Conservation (phyloP, 2,329 filamentous ascomycete species). For the Chrysoporthe puriensis region DNA sequence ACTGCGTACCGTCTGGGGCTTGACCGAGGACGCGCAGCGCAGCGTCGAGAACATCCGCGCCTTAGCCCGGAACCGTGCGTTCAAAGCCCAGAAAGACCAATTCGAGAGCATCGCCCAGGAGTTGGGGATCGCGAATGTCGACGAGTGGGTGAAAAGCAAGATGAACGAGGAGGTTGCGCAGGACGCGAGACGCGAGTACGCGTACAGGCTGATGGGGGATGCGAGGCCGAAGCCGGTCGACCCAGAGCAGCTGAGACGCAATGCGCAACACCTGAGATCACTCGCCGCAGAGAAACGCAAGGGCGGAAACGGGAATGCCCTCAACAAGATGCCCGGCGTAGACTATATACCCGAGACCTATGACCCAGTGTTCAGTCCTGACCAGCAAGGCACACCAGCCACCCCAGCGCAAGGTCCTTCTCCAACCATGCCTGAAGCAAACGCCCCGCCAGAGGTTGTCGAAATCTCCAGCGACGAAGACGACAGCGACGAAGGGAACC, state of each 20-base stretch:
- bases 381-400: not conserved
- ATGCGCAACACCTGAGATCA: not conserved
- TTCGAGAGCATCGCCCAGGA: constrained; percentile 25
- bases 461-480: constrained; percentile 13
- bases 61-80: constrained; percentile 8
- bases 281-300: not conserved
- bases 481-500: not conserved
- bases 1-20: constrained; percentile 21
- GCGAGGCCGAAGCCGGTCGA: constrained; percentile 9
- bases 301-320: not conserved
- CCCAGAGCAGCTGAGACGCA: not conserved
- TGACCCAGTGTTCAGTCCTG: not conserved
- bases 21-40: constrained; percentile 10
- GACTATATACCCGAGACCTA: not conserved
- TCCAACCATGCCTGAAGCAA: not conserved
- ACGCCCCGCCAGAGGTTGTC: not conserved
- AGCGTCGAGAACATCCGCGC: constrained; percentile 18
- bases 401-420: not conserved
- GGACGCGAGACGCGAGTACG: constrained; percentile 19
- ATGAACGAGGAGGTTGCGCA: constrained; percentile 20
- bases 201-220: constrained; percentile 20
- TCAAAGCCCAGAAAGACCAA: constrained; percentile 14
- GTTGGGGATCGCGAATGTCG: constrained; percentile 18
- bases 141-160: constrained; percentile 20
- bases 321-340: constrained; percentile 7